Evolutionary conservation across 2,329 filamentous ascomycete genomes (phyloP).

Genomic region (Penicillium palitans): DNA sequence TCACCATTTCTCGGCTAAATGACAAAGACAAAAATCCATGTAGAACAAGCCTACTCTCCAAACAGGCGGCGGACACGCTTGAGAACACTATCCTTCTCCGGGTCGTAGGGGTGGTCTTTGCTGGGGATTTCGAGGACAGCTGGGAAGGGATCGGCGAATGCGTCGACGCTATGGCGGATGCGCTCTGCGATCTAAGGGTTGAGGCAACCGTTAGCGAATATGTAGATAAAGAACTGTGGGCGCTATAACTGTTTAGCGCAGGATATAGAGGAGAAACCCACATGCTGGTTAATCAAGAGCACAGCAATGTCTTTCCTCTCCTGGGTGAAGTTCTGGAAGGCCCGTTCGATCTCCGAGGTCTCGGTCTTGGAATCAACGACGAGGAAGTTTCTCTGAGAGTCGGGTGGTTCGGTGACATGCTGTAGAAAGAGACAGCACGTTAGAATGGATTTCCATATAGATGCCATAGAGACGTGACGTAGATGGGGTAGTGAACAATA

Average conservation of each 20-base stretch:
- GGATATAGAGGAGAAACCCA: constrained; percentile 45
- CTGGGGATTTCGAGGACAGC: constrained; percentile 94
- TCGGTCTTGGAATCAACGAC: constrained; percentile 95
- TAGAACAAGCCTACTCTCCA: constrained; percentile 51
- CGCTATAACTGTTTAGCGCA: no score
- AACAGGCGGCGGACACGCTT: constrained; percentile 77
- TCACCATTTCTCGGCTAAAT: constrained; percentile 4
- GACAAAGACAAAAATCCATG: constrained; percentile 2
- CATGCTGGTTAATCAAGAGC: constrained; percentile 95
- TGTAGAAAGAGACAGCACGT: constrained; percentile 40
- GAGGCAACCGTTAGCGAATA: background rate
- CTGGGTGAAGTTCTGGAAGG: constrained; percentile 85
- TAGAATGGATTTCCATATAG: background rate
- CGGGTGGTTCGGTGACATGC: constrained; percentile 88
- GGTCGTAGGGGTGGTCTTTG: constrained; percentile 98
- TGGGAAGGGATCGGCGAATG: constrained; percentile 93
- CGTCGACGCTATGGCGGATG: constrained; percentile 88
- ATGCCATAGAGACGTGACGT: background rate
- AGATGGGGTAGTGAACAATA: background rate
- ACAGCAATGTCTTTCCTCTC: constrained; percentile 97
- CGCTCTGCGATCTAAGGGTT: constrained; percentile 76
- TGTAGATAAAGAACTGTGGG: background rate
- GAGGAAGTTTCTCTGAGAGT: constrained; percentile 95
- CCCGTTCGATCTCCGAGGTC: constrained; percentile 78
- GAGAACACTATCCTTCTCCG: constrained; percentile 96